Conservation (phyloP, 2,329 filamentous ascomycete species). For the Ophidiomyces ophidiicola region DNA sequence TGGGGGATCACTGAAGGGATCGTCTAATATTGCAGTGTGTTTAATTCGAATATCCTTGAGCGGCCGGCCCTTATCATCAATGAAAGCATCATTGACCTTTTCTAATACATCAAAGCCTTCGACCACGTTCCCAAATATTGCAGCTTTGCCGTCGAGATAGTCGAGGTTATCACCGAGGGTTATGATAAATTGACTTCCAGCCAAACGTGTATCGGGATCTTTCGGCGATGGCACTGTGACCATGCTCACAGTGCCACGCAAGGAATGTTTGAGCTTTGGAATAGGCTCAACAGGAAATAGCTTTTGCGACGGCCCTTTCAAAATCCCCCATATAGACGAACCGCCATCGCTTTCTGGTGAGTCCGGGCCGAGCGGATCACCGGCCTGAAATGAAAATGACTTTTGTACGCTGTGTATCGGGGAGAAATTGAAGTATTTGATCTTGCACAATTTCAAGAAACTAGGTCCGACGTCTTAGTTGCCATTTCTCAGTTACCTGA, state of each 20-base stretch:
- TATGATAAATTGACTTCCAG: constrained; percentile 86
- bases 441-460: constrained; percentile 96
- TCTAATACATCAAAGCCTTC: constrained; percentile 91
- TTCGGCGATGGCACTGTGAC: constrained; percentile 68
- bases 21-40: constrained; percentile 83
- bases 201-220: constrained; percentile 70
- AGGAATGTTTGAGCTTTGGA: constrained; percentile 74
- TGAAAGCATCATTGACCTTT: constrained; percentile 81
- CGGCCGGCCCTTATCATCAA: constrained; percentile 73
- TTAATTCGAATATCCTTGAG: constrained; percentile 90
- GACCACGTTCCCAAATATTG: constrained; percentile 87
- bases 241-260: constrained; percentile 92
- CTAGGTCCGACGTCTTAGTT: constrained; percentile 47
- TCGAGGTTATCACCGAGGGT: constrained; percentile 83
- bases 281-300: constrained; percentile 77
- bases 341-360: constrained; percentile 81
- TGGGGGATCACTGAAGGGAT: constrained; percentile 74
- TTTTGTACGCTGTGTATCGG: constrained; percentile 87
- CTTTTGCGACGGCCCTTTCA: constrained; percentile 57
- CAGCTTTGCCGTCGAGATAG: constrained; percentile 83
- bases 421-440: constrained; percentile 98
- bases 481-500: constrained; percentile 42
- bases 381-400: constrained; percentile 91
- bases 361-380: constrained; percentile 80
- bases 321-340: constrained; percentile 77